Evolutionary conservation across 768 basidiomycete genomes (phyloP).

Genomic region (Tulasnella sp.): DNA sequence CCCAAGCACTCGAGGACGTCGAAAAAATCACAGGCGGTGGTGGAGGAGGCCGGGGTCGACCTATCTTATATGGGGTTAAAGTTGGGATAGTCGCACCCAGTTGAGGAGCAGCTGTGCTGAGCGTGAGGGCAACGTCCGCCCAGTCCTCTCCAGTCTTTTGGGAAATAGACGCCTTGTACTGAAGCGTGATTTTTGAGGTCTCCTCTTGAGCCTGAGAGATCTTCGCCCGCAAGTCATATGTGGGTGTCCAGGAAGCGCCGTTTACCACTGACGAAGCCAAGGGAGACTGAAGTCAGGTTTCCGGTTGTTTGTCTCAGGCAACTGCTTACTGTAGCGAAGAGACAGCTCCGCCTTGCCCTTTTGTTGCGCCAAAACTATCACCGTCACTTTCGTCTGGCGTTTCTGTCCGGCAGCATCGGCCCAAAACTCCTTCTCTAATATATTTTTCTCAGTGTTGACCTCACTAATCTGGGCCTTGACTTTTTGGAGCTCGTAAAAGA

Average conservation of each 20-base stretch:
- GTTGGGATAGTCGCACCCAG: slow-evolving; percentile 25
- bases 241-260: slow-evolving; percentile 28
- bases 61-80: slow-evolving; percentile 19
- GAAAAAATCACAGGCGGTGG: not conserved
- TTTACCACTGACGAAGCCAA: slow-evolving; percentile 21
- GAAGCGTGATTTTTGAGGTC: slow-evolving; percentile 5
- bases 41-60: not conserved
- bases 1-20: no score
- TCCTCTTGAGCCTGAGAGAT: not conserved
- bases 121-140: slow-evolving; percentile 27
- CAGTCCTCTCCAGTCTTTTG: slow-evolving; percentile 31
- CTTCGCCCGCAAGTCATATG: slow-evolving; percentile 30
- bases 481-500: not conserved
- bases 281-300: not conserved
- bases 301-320: not conserved
- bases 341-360: slow-evolving; percentile 26
- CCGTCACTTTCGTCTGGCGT: slow-evolving; percentile 24
- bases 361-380: slow-evolving; percentile 27
- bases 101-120: slow-evolving; percentile 29
- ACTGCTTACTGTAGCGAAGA: slow-evolving; percentile 23
- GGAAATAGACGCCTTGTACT: slow-evolving; percentile 30
- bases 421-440: slow-evolving; percentile 14
- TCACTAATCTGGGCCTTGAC: not conserved
- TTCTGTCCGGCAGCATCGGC: slow-evolving; percentile 21
- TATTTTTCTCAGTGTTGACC: slow-evolving; percentile 15